Percentiles rank a stretch among this genome's conserved stretches.
phyloP scores from a whole-genome alignment of 345 rosid genomes.

The Sapria himalayana region DNA sequence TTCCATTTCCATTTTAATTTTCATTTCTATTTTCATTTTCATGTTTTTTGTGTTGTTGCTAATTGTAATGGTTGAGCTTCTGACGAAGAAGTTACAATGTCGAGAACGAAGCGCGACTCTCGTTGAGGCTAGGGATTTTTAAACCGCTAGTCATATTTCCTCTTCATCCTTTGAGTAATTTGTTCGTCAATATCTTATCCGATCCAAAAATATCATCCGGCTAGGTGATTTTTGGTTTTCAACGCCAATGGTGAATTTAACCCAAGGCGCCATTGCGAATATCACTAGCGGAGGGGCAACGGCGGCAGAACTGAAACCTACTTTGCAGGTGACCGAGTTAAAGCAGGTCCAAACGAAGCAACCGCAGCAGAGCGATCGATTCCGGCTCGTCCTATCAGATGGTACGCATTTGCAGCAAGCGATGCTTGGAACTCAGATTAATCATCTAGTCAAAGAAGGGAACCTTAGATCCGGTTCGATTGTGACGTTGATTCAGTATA shows the following conservation, averaged over 20 bases:
- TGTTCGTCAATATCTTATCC: too few relatives aligned
- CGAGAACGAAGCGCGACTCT: too few relatives aligned
- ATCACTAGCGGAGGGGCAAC: constrained; percentile 26
- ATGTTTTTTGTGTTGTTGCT: too few relatives aligned
- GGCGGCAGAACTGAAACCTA: constrained; percentile 34
- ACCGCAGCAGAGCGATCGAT: constrained; percentile 26
- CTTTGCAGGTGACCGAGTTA: constrained; percentile 54
- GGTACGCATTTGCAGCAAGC: constrained; percentile 41
- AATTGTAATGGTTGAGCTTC: too few relatives aligned
- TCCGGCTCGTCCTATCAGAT: constrained; percentile 39
- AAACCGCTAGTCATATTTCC: too few relatives aligned
- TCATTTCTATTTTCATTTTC: too few relatives aligned
- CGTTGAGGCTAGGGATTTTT: too few relatives aligned
- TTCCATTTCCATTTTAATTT: too few relatives aligned
- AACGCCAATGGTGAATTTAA: constrained; percentile 27
- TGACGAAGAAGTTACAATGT: too few relatives aligned
- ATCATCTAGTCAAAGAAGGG: constrained; percentile 26
- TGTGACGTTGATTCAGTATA: constrained; percentile 27
- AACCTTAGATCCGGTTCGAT: constrained; percentile 41
- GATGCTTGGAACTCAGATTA: constrained; percentile 45
- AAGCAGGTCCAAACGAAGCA: constrained; percentile 32
- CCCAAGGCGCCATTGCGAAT: constrained; percentile 37
- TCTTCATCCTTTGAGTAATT: too few relatives aligned
- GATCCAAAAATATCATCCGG: too few relatives aligned
- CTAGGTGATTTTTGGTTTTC: too few relatives aligned